Evolutionary conservation across 768 basidiomycete genomes (phyloP).

Genomic region (Strobilomyces confusus): DNA sequence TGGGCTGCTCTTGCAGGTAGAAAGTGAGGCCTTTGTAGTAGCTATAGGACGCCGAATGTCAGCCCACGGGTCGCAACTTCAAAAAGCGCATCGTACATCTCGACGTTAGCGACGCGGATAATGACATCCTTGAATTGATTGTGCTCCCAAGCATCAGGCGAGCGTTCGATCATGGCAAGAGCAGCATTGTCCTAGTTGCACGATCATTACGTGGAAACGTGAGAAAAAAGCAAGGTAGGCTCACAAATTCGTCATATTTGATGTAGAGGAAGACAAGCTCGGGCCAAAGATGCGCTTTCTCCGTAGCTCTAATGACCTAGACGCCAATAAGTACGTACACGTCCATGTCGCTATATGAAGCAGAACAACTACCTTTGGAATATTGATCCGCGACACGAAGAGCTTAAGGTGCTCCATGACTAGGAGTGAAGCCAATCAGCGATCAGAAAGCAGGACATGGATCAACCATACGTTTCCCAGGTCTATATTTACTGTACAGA

Average conservation of each 20-base stretch:
- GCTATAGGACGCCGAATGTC: slow-evolving; percentile 34
- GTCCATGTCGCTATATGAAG: background rate
- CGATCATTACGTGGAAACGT: slow-evolving; percentile 1
- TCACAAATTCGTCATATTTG: slow-evolving; percentile 94
- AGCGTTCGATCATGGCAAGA: slow-evolving; percentile 97
- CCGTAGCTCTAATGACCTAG: slow-evolving; percentile 89
- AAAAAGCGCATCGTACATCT: slow-evolving; percentile 60
- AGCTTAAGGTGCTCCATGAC: slow-evolving; percentile 99
- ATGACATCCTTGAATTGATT: slow-evolving; percentile 99
- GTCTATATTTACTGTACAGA: slow-evolving; percentile 92
- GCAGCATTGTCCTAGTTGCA: slow-evolving; percentile 83
- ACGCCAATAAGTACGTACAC: background rate
- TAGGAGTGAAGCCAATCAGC: slow-evolving; percentile 29
- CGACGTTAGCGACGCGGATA: slow-evolving; percentile 94
- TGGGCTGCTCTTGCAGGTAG: slow-evolving; percentile 93
- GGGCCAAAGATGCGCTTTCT: slow-evolving; percentile 96
- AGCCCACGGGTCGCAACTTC: background rate
- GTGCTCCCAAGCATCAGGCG: slow-evolving; percentile 99
- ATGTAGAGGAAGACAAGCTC: slow-evolving; percentile 98
- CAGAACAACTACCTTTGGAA: slow-evolving; percentile 66
- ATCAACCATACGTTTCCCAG: slow-evolving; percentile 74
- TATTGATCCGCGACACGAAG: slow-evolving; percentile 94
- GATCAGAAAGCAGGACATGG: background rate
- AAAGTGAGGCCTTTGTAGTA: slow-evolving; percentile 95
- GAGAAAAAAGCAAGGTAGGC: background rate